A percentile compares a stretch with the other conserved stretches of the same genome.
phyloP scores from a whole-genome alignment of 2,329 filamentous ascomycete genomes.

The Fusarium brevicatenulatum region DNA sequence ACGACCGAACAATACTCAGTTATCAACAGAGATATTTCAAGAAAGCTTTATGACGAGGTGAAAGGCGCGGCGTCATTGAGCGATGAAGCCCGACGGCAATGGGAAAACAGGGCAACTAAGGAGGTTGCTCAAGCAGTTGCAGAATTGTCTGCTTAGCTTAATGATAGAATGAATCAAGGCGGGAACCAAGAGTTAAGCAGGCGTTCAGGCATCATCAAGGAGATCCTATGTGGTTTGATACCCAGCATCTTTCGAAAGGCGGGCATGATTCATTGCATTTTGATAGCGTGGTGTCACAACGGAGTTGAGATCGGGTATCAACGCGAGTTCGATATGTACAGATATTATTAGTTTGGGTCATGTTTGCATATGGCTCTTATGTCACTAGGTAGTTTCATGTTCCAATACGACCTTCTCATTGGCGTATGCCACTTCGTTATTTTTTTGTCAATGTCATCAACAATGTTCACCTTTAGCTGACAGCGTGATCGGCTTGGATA shows the following conservation, averaged over 20 bases:
- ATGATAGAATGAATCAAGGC: conserved; percentile 44
- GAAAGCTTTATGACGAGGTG: conserved; percentile 82
- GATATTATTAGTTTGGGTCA: conserved; percentile 28
- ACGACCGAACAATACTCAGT: conserved; percentile 90
- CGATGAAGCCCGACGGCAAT: conserved; percentile 71
- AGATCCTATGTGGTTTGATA: conserved; percentile 47
- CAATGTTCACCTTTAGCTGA: background rate
- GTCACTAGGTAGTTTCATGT: conserved; percentile 32
- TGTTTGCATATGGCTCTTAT: conserved; percentile 27
- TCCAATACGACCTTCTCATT: conserved; percentile 29
- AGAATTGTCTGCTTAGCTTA: conserved; percentile 61
- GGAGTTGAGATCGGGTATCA: conserved; percentile 39
- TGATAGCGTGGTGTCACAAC: conserved; percentile 41
- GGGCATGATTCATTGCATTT: conserved; percentile 43
- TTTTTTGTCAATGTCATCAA: background rate
- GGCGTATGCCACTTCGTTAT: background rate
- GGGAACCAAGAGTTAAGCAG: conserved; percentile 41
- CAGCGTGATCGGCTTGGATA: background rate
- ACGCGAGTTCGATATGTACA: conserved; percentile 16
- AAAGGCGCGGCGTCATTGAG: conserved; percentile 67
- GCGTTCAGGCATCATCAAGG: conserved; percentile 47
- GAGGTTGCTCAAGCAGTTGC: conserved; percentile 83
- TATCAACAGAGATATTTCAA: conserved; percentile 90
- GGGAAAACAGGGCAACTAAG: conserved; percentile 79
- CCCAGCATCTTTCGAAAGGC: conserved; percentile 47